Evolutionary conservation across 768 basidiomycete genomes (phyloP).

Genomic region (Trichaptum fuscoviolaceum): DNA sequence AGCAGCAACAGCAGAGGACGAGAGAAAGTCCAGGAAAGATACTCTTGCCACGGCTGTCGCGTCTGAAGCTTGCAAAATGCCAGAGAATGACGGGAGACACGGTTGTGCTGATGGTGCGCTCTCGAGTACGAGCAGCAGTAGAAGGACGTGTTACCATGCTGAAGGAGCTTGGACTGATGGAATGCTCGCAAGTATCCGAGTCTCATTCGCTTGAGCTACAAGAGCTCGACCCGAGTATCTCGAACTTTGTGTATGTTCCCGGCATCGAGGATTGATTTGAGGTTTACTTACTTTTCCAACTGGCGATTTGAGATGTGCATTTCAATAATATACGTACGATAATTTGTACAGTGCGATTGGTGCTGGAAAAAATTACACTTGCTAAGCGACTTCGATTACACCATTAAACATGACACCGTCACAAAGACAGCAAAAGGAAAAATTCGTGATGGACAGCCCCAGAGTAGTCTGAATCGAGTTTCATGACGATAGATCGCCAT

Average conservation of each 20-base stretch:
- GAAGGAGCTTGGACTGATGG: neutral
- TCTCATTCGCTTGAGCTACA: neutral
- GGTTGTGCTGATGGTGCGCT: slow-evolving; percentile 43
- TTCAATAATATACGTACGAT: no score
- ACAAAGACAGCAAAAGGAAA: slow-evolving; percentile 2
- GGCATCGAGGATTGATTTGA: neutral
- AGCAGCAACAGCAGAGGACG: slow-evolving; percentile 12
- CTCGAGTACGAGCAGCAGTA: neutral
- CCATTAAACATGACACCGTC: neutral
- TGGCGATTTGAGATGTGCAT: no score
- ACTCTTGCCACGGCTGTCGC: slow-evolving; percentile 50
- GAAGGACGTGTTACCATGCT: neutral
- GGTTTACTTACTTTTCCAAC: neutral
- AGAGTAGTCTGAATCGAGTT: slow-evolving; percentile 13
- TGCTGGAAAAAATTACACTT: no score
- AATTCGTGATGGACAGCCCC: slow-evolving; percentile 3
- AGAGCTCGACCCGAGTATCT: neutral
- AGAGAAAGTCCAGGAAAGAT: slow-evolving; percentile 25
- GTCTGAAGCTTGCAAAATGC: slow-evolving; percentile 54
- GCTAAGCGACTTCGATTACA: no score
- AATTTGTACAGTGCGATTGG: no score
- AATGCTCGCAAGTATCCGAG: neutral
- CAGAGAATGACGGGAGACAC: slow-evolving; percentile 56
- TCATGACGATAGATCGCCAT: neutral
- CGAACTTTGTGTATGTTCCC: neutral